Percentiles rank a stretch among this genome's conserved stretches.
phyloP scores from a whole-genome alignment of 805 yeast genomes.

The Lipomyces starkeyi region DNA sequence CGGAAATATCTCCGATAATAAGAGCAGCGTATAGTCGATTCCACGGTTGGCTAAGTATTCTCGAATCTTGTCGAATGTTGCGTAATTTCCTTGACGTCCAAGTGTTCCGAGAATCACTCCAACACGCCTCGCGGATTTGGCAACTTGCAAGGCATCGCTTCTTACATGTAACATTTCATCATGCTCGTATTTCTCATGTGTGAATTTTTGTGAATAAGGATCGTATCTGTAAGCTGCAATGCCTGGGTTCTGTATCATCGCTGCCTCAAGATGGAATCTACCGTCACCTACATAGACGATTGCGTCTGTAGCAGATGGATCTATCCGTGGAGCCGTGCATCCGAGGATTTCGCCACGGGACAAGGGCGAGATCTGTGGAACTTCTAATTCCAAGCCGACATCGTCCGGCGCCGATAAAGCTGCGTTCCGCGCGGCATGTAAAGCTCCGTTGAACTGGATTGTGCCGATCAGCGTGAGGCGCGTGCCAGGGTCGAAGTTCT shows the following conservation, averaged over 20 bases:
- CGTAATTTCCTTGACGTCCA: constrained; percentile 92
- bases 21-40: constrained; percentile 74
- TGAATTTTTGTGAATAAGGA: constrained; percentile 90
- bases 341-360: constrained; percentile 97
- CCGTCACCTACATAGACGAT: constrained; percentile 97
- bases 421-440: constrained; percentile 74
- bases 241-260: constrained; percentile 96
- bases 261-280: constrained; percentile 89
- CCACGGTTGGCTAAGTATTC: constrained; percentile 59
- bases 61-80: constrained; percentile 74
- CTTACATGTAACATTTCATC: constrained; percentile 77
- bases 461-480: constrained; percentile 90
- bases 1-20: constrained; percentile 92
- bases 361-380: constrained; percentile 92
- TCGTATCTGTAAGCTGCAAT: constrained; percentile 93
- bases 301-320: constrained; percentile 53
- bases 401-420: constrained; percentile 47
- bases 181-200: constrained; percentile 87
- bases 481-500: constrained; percentile 68
- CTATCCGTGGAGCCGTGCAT: constrained; percentile 87
- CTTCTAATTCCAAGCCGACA: constrained; percentile 60
- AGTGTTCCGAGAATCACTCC: constrained; percentile 91
- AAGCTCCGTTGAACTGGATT: constrained; percentile 93
- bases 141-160: constrained; percentile 71
- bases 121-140: constrained; percentile 58